Evolutionary conservation across 1,139 yeast genomes (phyloP).

Genomic region (Geotrichum carabidarum): DNA sequence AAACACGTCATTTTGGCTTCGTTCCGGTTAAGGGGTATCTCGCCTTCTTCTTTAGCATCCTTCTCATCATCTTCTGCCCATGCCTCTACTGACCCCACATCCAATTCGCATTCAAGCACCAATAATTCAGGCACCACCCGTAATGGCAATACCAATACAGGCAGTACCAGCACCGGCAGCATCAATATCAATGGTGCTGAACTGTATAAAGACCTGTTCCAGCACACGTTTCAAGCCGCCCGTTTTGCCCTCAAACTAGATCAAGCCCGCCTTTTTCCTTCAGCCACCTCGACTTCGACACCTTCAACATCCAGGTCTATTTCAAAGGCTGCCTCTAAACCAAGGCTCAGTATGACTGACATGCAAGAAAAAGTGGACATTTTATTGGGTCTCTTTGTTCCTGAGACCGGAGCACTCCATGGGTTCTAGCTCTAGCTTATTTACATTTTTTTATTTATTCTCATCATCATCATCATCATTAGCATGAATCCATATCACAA

Average conservation of each 20-base stretch:
- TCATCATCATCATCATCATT: background rate
- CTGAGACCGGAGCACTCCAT: background rate
- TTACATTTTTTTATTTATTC: background rate
- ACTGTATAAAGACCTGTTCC: constrained; percentile 5
- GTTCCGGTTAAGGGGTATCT: constrained; percentile 10
- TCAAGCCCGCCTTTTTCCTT: background rate
- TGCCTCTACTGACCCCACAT: background rate
- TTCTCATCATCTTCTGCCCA: background rate
- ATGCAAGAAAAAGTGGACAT: constrained; percentile 13
- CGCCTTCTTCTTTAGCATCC: background rate
- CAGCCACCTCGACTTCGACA: background rate
- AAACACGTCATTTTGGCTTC: constrained; percentile 11
- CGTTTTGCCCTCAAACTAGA: constrained; percentile 8
- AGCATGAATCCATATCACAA: no score
- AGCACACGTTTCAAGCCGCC: constrained; percentile 9
- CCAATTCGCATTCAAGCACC: background rate
- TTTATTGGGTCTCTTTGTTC: constrained; percentile 2
- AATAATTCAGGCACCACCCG: no score
- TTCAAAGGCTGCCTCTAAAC: background rate
- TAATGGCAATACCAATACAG: no score
- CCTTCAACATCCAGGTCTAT: no score
- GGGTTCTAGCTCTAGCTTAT: background rate
- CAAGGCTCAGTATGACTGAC: background rate
- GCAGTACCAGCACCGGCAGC: background rate
- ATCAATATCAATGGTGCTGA: background rate